phyloP scores from a whole-genome alignment of 169 alveolate genomes.

The Plasmodium yoelii region DNA sequence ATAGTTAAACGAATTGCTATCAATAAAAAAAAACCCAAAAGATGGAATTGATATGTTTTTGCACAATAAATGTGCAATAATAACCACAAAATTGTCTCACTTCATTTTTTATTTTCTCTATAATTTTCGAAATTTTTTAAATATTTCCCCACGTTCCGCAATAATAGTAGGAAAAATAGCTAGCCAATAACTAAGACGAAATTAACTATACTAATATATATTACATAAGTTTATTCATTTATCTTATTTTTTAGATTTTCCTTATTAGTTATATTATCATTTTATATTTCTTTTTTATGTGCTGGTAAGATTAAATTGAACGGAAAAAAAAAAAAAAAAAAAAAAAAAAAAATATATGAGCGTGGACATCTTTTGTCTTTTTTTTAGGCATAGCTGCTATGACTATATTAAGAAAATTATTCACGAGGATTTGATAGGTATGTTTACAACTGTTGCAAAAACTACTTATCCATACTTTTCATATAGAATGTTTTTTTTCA shows the following conservation, averaged over 20 bases:
- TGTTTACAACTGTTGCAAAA: background rate
- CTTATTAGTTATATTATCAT: slow-evolving; percentile 19
- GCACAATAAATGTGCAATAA: slow-evolving; percentile 36
- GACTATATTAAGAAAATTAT: slow-evolving; percentile 1
- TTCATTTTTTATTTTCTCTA: slow-evolving; percentile 21
- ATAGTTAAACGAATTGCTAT: slow-evolving; percentile 28
- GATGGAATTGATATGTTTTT: slow-evolving; percentile 46
- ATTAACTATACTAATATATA: background rate
- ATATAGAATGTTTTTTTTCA: background rate
- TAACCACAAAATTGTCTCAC: slow-evolving; percentile 29
- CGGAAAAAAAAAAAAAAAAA: no score
- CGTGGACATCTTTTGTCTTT: background rate
- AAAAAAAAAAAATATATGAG: no score
- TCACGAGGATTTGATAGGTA: slow-evolving; percentile 25
- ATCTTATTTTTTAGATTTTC: slow-evolving; percentile 10
- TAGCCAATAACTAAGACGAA: background rate
- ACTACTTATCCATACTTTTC: background rate
- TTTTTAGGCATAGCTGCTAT: slow-evolving; percentile 25
- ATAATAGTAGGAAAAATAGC: slow-evolving; percentile 16
- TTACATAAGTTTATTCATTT: background rate
- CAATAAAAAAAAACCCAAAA: slow-evolving; percentile 7
- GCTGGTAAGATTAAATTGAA: slow-evolving; percentile 16
- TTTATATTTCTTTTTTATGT: slow-evolving; percentile 40
- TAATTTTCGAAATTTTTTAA: slow-evolving; percentile 3
- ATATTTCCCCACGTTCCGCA: background rate